These are phyloP conservation scores for Gossypium davidsonii DNA, from an alignment of 441 rosid genomes.

Conservation along the genomic window DNA sequence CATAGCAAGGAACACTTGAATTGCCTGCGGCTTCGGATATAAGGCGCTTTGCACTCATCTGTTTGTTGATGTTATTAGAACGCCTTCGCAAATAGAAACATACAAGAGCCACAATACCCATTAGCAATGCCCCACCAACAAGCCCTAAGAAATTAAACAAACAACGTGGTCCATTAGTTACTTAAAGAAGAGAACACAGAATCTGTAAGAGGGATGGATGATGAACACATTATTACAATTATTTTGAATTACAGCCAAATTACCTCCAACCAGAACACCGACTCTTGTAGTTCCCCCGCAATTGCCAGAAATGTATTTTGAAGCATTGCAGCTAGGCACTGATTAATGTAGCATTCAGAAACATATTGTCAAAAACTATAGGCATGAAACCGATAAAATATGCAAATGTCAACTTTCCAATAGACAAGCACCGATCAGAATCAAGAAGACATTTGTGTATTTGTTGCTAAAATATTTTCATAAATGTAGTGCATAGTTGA, in stretches of 20 bases:
- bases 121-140: conserved; percentile 47
- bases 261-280: conserved; percentile 61
- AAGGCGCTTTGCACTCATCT: conserved; percentile 49
- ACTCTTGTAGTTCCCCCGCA: conserved; percentile 44
- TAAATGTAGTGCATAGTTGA: neutral
- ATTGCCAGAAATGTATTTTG: conserved; percentile 35
- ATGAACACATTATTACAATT: neutral
- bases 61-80: conserved; percentile 32
- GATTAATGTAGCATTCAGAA: conserved; percentile 6
- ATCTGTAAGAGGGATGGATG: neutral
- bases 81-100: conserved; percentile 37
- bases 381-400: neutral
- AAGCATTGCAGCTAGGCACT: conserved; percentile 39
- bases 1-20: conserved; percentile 62
- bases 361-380: neutral
- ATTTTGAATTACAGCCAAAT: neutral
- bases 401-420: neutral
- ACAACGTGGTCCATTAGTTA: neutral
- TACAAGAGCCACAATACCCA: conserved; percentile 31
- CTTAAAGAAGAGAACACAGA: neutral
- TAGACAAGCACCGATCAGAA: neutral
- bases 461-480: neutral
- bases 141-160: conserved; percentile 34
- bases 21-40: conserved; percentile 63
- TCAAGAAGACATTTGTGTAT: neutral